Evolutionary conservation across 2,329 filamentous ascomycete genomes (phyloP), one percentile per base, ranked within the genome.

Genomic region (Trichoderma afroharzianum): DNA sequence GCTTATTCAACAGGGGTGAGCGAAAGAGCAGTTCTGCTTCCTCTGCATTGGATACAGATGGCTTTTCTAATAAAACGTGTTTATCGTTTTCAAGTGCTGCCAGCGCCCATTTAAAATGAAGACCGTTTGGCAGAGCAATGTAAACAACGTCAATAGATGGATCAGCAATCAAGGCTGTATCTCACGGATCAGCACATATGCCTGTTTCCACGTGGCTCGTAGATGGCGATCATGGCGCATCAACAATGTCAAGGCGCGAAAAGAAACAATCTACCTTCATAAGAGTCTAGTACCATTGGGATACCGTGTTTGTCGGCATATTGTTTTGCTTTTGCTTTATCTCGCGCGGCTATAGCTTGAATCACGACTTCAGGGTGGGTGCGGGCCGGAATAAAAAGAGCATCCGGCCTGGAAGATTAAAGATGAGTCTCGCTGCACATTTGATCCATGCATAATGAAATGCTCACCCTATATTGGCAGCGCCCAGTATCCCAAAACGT

Each of bases 71-170:
- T 3, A 68, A 24, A 1, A 72, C 69, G 73, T 87, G 84, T 72
- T 87, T 87, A 15, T 83, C 83, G 2, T 83, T 83, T 11, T 77
- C 73, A 21, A 87, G 74, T 4, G 84, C 80, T 30, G 82, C 81
- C 7, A 85, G 73, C 18, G 85, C 81, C 83, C 85, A 88, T 75
- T 85, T 81, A 57, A 76, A 80, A 69, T 84, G 82, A 11, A 83
- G 74, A 6, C 80, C 78, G 63, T 81, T 81, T 5, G 84, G 83
- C 5, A 87, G 78, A 4, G 85, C 81, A 64, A 88, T 84, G 74
- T 86, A 87, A 33, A 88, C 81, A 28, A 82, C 83, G 50, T 85
- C 82, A 73, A 83, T 82, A 12, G 79, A 77, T 3, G 80, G 73
- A 70, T 84, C 80, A 70, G 82, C 76, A 24, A 73, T 58, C 28